Conservation (phyloP, 208 protist species). For the Kentomonas sorsogonicus region DNA sequence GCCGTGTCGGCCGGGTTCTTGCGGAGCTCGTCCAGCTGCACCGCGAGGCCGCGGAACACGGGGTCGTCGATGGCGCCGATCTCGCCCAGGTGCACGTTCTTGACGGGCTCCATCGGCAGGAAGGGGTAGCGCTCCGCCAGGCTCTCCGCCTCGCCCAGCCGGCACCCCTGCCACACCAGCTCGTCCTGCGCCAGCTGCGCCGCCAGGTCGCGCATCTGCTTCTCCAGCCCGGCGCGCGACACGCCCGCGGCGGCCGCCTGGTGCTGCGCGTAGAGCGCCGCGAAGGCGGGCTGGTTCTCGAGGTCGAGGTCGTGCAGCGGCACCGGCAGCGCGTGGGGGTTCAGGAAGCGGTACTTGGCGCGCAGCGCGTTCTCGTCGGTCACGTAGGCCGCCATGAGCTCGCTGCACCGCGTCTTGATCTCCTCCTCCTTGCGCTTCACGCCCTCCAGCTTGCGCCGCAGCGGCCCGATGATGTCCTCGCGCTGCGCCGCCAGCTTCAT, state of each 20-base stretch:
- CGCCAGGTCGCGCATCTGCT: conserved; percentile 24
- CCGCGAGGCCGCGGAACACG: conserved; percentile 21
- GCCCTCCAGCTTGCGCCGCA: conserved; percentile 27
- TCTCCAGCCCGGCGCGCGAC: conserved; percentile 17
- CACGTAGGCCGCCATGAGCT: conserved; percentile 27
- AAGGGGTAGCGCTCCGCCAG: conserved; percentile 29
- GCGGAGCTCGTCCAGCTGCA: conserved; percentile 27
- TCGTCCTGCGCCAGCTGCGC: conserved; percentile 22
- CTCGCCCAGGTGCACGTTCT: conserved; percentile 24
- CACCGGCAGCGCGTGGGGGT: conserved; percentile 21
- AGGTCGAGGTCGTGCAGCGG: conserved; percentile 36
- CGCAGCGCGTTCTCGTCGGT: conserved; percentile 30
- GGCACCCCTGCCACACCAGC: conserved; percentile 5
- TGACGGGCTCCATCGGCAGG: conserved; percentile 25
- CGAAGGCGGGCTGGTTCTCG: conserved; percentile 21
- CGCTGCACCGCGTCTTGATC: conserved; percentile 31
- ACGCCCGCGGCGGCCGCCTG: neutral
- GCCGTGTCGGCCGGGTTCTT: conserved; percentile 13
- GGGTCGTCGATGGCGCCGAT: conserved; percentile 20
- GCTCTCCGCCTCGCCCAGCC: conserved; percentile 21
- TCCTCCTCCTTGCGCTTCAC: conserved; percentile 46
- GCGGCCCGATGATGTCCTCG: conserved; percentile 42
- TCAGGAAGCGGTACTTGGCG: conserved; percentile 29
- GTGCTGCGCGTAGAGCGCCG: neutral
- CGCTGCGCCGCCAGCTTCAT: conserved; percentile 49